Evolutionary conservation across 2,329 filamentous ascomycete species (phyloP).

Genomic region (Xylariaceae sp.): DNA sequence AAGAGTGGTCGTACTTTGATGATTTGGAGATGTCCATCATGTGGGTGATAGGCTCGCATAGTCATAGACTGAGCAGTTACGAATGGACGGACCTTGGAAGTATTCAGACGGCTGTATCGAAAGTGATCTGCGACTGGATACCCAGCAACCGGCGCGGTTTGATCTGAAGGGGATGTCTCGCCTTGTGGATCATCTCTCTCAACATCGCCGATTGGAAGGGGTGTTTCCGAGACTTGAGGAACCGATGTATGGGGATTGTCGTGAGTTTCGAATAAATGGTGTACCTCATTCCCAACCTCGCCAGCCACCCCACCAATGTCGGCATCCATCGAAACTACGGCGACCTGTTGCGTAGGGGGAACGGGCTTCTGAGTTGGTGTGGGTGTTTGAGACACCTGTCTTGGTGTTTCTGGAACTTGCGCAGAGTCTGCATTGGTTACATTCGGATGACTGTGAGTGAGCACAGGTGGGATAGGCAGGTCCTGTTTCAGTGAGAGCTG

Average conservation of each 20-base stretch:
- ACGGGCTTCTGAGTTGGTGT: neutral
- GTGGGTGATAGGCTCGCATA: conserved; percentile 3
- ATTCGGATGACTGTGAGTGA: conserved; percentile 17
- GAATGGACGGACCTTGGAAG: conserved; percentile 19
- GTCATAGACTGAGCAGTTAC: conserved; percentile 3
- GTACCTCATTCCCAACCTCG: neutral
- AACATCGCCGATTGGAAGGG: conserved; percentile 13
- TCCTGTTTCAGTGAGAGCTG: conserved; percentile 21
- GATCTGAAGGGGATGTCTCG: conserved; percentile 9
- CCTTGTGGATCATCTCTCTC: neutral
- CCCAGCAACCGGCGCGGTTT: neutral
- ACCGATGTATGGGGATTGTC: conserved; percentile 10
- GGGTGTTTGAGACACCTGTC: neutral
- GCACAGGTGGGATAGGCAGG: conserved; percentile 26
- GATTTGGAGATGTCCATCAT: conserved; percentile 12
- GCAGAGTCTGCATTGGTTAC: neutral
- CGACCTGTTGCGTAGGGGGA: neutral
- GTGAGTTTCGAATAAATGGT: neutral
- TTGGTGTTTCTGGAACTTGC: neutral
- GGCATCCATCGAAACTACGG: neutral
- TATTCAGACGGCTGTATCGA: conserved; percentile 13
- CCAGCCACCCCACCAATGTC: neutral
- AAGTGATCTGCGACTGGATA: conserved; percentile 12
- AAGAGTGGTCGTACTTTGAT: conserved; percentile 15
- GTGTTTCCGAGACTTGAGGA: conserved; percentile 23